phyloP scores from a whole-genome alignment of 2,329 filamentous ascomycete genomes.

The Fusarium aywerte region DNA sequence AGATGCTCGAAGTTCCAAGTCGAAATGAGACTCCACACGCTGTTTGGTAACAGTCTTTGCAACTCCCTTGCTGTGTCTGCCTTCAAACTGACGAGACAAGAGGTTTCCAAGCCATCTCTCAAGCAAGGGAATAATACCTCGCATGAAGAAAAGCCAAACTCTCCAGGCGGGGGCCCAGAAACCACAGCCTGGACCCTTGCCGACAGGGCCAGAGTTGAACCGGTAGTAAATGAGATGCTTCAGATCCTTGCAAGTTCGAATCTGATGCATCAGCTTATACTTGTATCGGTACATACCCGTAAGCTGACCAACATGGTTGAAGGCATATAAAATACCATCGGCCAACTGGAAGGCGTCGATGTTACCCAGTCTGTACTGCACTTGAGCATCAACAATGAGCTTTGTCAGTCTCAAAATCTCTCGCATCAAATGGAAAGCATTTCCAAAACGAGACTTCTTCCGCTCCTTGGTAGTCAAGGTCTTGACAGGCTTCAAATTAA shows the following conservation, averaged over 20 bases:
- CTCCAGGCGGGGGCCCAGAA: slow-evolving; percentile 99
- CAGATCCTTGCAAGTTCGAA: slow-evolving; percentile 97
- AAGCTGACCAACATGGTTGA: slow-evolving; percentile 97
- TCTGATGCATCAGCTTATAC: slow-evolving; percentile 99
- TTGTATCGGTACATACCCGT: slow-evolving; percentile 99
- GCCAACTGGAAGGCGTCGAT: slow-evolving; percentile 99
- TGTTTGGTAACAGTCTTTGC: slow-evolving; percentile 99
- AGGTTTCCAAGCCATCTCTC: slow-evolving; percentile 98
- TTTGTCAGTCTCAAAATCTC: slow-evolving; percentile 97
- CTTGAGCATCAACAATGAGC: slow-evolving; percentile 97
- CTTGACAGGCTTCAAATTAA: slow-evolving; percentile 99
- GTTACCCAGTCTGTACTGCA: slow-evolving; percentile 96
- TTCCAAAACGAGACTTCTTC: slow-evolving; percentile 99
- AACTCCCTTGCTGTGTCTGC: slow-evolving; percentile 97
- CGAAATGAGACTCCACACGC: slow-evolving; percentile 97
- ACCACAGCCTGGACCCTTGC: slow-evolving; percentile 96
- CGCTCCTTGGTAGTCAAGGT: slow-evolving; percentile 98
- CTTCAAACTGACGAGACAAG: slow-evolving; percentile 96
- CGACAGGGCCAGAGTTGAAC: slow-evolving; percentile 96
- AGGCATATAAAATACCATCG: slow-evolving; percentile 98
- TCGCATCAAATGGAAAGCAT: slow-evolving; percentile 98
- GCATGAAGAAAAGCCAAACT: slow-evolving; percentile 99
- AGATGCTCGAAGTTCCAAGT: slow-evolving; percentile 94
- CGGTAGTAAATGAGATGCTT: slow-evolving; percentile 99
- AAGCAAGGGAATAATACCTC: slow-evolving; percentile 94